Base-by-base conservation (phyloP, 768 basidiomycete species). In the Collybia mongolica region DNA sequence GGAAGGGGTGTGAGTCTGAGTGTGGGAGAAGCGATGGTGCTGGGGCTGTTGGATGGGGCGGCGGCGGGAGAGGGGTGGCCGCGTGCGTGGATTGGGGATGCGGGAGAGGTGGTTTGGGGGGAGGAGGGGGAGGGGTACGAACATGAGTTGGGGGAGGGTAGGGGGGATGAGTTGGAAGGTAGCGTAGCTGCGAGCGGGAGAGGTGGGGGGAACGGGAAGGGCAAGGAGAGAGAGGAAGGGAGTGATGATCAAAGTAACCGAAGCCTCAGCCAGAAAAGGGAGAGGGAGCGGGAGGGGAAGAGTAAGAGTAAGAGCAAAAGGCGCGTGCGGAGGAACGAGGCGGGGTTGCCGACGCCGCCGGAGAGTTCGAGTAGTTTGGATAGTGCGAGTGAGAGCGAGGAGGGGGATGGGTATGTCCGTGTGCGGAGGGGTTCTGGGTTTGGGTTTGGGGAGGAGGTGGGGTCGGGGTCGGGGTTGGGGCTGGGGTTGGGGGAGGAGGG, bases 21-120 rank as follows among this genome's bases (percentile, higher is more conserved):
- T 28, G 32, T 65, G 1, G 68, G 62, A n/a, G 71, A 68, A 50
- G 52, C 61, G 39, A 39, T 71, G 7, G 43, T 71, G 1, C 48
- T 63, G 2, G 69, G 70, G 0, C 49, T 53, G 44, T 44, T 70
- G 38, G 68, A 70, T 40, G 39, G 22, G 9, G 54, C 54, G n/a
- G 54, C 50, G 2, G 39, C 50, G 5, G 57, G 51, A 29, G 29
- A 9, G 45, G 52, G 49, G 12, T 54, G 58, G 53, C 58, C 58
- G 20, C 37, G 58, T 17, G 58, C 54, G 26, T 59, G 58, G 58
- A 47, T 59, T 36, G 58, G 54, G 22, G 48, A 22, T 9, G 29
- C n/a, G 5, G 39, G 14, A 1, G 54, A 56, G 0, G 52, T 59
- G 1, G 35, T 55, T 3, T 36, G 41, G 8, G 48, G 26, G 7